Percentiles rank a stretch among this genome's conserved stretches.
Conservation (phyloP, 78 protist genomes). For the Guillardia theta region DNA sequence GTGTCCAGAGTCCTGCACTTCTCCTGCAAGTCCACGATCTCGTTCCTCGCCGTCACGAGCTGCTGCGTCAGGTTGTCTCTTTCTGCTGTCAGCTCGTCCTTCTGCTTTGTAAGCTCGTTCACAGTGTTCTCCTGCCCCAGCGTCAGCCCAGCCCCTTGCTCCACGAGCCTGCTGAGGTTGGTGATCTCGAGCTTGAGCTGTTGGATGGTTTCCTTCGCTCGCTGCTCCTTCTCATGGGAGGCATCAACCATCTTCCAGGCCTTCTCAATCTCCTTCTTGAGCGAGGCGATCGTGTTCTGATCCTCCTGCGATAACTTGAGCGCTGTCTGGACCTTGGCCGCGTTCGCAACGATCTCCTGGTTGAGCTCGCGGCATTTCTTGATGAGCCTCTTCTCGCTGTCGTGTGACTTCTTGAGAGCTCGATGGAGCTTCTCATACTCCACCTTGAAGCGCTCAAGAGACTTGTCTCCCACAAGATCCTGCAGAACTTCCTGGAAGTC, state of each 20-base stretch:
- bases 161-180: conserved; percentile 70
- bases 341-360: conserved; percentile 73
- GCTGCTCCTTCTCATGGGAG: conserved; percentile 79
- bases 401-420: conserved; percentile 82
- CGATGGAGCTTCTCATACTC: conserved; percentile 83
- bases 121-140: conserved; percentile 79
- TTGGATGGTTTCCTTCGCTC: conserved; percentile 79
- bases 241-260: conserved; percentile 84
- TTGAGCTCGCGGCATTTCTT: conserved; percentile 52
- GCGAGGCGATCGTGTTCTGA: conserved; percentile 69
- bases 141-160: conserved; percentile 79
- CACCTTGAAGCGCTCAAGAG: conserved; percentile 72
- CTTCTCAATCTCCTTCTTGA: conserved; percentile 79
- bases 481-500: conserved; percentile 75
- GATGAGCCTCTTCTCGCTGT: conserved; percentile 81
- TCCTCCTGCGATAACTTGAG: conserved; percentile 76
- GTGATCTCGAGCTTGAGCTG: conserved; percentile 76
- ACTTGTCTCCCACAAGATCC: conserved; percentile 74
- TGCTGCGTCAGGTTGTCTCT: conserved; percentile 42
- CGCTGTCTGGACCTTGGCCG: conserved; percentile 75
- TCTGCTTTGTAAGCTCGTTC: conserved; percentile 70
- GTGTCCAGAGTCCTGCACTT: not conserved
- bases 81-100: conserved; percentile 74
- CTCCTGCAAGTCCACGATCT: not conserved
- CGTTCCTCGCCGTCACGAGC: conserved; percentile 42